These are phyloP conservation scores for Stagonosporopsis rhizophila DNA, from an alignment of 2,329 filamentous ascomycete genomes.

Conservation along the genomic window DNA sequence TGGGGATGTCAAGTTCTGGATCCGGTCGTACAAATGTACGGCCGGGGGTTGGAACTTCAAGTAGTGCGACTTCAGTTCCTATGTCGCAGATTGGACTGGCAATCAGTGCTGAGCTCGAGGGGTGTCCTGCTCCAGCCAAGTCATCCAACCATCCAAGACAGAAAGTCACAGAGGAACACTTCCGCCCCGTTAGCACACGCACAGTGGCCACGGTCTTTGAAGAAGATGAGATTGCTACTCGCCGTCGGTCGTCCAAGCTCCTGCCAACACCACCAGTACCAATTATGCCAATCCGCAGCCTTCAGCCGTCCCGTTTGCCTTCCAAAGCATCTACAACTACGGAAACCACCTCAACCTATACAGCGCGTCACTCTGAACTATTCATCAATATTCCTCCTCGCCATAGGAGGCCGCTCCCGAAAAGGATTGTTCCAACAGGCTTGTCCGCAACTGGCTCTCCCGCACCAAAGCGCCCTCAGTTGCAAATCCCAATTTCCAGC, in stretches of 20 bases:
- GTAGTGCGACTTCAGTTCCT: slow-evolving; percentile 32
- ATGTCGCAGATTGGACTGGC: slow-evolving; percentile 48
- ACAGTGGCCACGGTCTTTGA: slow-evolving; percentile 50
- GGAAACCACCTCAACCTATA: slow-evolving; percentile 12
- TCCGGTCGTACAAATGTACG: slow-evolving; percentile 29
- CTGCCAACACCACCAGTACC: slow-evolving; percentile 43
- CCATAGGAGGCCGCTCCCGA: slow-evolving; percentile 36
- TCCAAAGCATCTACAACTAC: slow-evolving; percentile 33
- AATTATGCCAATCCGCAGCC: slow-evolving; percentile 43
- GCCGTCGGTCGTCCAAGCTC: slow-evolving; percentile 37
- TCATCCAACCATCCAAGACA: slow-evolving; percentile 15
- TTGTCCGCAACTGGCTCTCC: slow-evolving; percentile 19
- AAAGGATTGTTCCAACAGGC: slow-evolving; percentile 16
- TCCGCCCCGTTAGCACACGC: slow-evolving; percentile 41
- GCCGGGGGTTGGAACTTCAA: slow-evolving; percentile 29
- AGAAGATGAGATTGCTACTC: slow-evolving; percentile 39
- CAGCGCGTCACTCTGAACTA: slow-evolving; percentile 33
- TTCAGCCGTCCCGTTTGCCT: slow-evolving; percentile 38
- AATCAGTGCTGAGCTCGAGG: slow-evolving; percentile 46
- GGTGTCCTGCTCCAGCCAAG: slow-evolving; percentile 27
- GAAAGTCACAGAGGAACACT: slow-evolving; percentile 15
- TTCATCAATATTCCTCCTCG: slow-evolving; percentile 44
- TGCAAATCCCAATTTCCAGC: slow-evolving; percentile 19
- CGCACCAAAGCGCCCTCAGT: slow-evolving; percentile 13
- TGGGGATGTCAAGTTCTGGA: slow-evolving; percentile 3